Percentiles rank a stretch among this genome's conserved stretches.
Evolutionary conservation across 352 stramenopile species (phyloP).

Genomic region (Globisporangium barbulae): DNA sequence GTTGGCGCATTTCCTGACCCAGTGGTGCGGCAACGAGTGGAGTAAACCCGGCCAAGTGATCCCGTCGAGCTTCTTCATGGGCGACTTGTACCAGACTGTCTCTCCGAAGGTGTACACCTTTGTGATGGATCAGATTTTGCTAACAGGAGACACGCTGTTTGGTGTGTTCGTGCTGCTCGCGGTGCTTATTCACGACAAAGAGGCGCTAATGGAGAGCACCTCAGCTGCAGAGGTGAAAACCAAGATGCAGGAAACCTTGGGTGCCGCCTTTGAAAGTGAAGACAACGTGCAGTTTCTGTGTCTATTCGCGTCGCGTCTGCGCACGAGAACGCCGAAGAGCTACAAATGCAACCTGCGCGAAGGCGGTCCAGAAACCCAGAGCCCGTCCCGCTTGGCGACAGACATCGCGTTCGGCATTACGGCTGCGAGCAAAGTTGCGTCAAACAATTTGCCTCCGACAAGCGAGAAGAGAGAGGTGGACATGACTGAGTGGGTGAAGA

Average conservation of each 20-base stretch:
- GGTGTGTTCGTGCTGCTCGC: slow-evolving; percentile 71
- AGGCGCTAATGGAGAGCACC: slow-evolving; percentile 31
- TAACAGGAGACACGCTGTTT: slow-evolving; percentile 67
- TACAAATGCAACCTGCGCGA: slow-evolving; percentile 61
- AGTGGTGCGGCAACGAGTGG: slow-evolving; percentile 74
- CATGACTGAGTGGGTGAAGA: slow-evolving; percentile 81
- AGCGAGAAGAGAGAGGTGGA: slow-evolving; percentile 39
- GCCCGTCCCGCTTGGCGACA: slow-evolving; percentile 49
- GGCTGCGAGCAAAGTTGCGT: slow-evolving; percentile 13
- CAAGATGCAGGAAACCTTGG: slow-evolving; percentile 37
- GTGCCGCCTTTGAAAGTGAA: slow-evolving; percentile 28
- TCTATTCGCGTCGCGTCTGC: slow-evolving; percentile 54
- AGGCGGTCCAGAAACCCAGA: slow-evolving; percentile 28
- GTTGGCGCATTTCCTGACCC: slow-evolving; percentile 60
- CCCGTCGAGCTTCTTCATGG: slow-evolving; percentile 53
- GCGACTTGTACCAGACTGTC: slow-evolving; percentile 66
- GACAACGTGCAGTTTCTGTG: slow-evolving; percentile 57
- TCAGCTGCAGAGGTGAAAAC: slow-evolving; percentile 38
- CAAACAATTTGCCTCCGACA: slow-evolving; percentile 18
- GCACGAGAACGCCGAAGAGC: slow-evolving; percentile 54
- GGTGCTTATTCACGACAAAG: slow-evolving; percentile 40
- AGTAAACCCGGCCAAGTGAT: slow-evolving; percentile 54
- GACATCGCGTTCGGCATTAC: slow-evolving; percentile 54
- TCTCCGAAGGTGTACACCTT: slow-evolving; percentile 56
- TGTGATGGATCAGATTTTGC: slow-evolving; percentile 77